Base-by-base conservation (phyloP, 805 yeast species). In the Myxozyma vanderwaltii region DNA sequence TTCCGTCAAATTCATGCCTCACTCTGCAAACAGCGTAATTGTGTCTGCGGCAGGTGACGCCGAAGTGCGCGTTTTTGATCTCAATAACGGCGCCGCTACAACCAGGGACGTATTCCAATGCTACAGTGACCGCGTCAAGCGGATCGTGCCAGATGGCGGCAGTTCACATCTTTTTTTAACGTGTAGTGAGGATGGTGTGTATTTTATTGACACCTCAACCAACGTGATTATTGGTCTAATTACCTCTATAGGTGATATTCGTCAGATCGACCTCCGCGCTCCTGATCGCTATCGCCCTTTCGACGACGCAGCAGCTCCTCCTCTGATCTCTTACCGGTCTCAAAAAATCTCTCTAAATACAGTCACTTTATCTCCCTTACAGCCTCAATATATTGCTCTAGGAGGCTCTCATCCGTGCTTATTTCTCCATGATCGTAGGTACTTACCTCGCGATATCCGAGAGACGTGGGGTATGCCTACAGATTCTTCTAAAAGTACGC, bases 391-490 rank as follows among this genome's bases (percentile, higher is more conserved):
- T 41, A 29, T 64, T 13, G 66, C 45, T 3, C 26, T 63, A n/a
- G 67, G 66, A 19, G 67, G 67, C 8, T 26, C 56, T 15, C 66
- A 59, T 40, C 49, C 58, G 10, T 39, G 40, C n/a, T 38, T 63
- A 1, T 64, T 63, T 36, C 53, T 64, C 17, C 63, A 64, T 46
- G 67, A 64, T 41, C 61, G 67, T 8, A 39, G 67, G n/a, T 63
- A 48, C 41, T 27, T 63, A 15, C 45, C 52, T 10, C 38, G 43
- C 26, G 57, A 58, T 35, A 47, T 54, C 24, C 51, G 49, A 19
- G 36, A 43, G 17, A 36, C 41, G 5, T 58, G 67, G 61, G 56
- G 56, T 10, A 33, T 61, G 57, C 44, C 54, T 2, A 31, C 58
- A 12, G 44, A 56, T 33, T 24, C 47, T 1, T 38, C 41, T 12